Evolutionary conservation across 2,329 filamentous ascomycete genomes (phyloP).

Genomic region (Ophiosphaerella korrae): DNA sequence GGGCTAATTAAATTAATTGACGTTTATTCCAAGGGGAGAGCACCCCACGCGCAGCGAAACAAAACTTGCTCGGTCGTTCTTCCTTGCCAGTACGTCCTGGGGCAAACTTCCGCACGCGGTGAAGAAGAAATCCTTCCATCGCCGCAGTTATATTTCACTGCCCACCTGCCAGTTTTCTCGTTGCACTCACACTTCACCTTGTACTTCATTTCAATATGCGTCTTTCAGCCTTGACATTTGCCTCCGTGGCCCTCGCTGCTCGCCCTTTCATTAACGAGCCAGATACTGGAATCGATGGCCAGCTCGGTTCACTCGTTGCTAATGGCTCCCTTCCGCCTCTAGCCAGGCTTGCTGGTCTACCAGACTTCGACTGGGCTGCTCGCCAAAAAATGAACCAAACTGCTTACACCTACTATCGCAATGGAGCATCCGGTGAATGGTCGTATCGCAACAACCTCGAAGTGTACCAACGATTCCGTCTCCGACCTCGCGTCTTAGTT

Average conservation of each 20-base stretch:
- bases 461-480: slow-evolving; percentile 55
- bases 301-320: slow-evolving; percentile 20
- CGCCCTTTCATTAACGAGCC: slow-evolving; percentile 42
- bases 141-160: not conserved
- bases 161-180: not conserved
- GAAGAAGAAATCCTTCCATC: not conserved
- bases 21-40: slow-evolving; percentile 2
- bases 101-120: not conserved
- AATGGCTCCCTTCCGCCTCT: slow-evolving; percentile 52
- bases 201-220: slow-evolving; percentile 22
- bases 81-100: not conserved
- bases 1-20: not conserved
- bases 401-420: slow-evolving; percentile 64
- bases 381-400: slow-evolving; percentile 53
- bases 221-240: slow-evolving; percentile 19
- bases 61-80: not conserved
- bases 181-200: not conserved
- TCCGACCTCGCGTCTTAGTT: slow-evolving; percentile 57
- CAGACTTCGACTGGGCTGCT: slow-evolving; percentile 61
- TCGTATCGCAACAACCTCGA: slow-evolving; percentile 63
- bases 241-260: slow-evolving; percentile 35
- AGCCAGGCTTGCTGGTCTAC: slow-evolving; percentile 54
- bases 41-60: slow-evolving; percentile 2
- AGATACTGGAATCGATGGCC: slow-evolving; percentile 38
- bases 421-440: slow-evolving; percentile 62